phyloP scores from a whole-genome alignment of 1,284 basidiomycete genomes.

The Agaricales sp. region DNA sequence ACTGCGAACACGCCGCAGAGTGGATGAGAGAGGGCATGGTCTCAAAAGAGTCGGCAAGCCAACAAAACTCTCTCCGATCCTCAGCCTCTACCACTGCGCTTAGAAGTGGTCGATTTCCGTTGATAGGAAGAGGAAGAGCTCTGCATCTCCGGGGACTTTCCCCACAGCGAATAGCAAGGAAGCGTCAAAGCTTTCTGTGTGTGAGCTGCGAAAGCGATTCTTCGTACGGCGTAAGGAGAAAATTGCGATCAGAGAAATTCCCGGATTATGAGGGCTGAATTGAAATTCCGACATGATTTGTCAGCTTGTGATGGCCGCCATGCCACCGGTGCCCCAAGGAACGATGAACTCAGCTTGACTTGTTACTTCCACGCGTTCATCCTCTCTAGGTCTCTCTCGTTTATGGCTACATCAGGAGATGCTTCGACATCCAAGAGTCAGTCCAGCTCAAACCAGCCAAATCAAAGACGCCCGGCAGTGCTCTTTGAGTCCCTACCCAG shows the following conservation, averaged over 20 bases:
- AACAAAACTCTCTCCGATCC: conserved; percentile 25
- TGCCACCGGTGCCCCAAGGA: neutral
- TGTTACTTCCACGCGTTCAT: neutral
- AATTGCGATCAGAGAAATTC: conserved; percentile 17
- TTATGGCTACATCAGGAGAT: neutral
- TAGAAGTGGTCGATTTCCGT: conserved; percentile 67
- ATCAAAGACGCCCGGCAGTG: conserved; percentile 21
- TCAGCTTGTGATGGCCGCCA: conserved; percentile 6
- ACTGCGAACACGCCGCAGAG: conserved; percentile 41
- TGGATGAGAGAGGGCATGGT: conserved; percentile 35
- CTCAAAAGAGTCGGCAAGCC: conserved; percentile 13
- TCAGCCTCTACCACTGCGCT: conserved; percentile 46
- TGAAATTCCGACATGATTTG: conserved; percentile 5
- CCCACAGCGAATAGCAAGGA: conserved; percentile 55
- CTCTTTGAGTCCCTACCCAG: conserved; percentile 32
- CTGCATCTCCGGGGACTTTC: conserved; percentile 88
- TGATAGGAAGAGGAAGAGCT: conserved; percentile 39
- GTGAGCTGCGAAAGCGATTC: conserved; percentile 80
- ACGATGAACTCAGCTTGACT: conserved; percentile 1
- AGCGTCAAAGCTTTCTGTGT: conserved; percentile 41
- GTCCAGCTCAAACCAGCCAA: conserved; percentile 13
- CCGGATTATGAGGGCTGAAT: too few species aligned
- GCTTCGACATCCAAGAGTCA: conserved; percentile 8
- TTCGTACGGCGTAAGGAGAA: conserved; percentile 44
- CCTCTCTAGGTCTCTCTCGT: neutral